These are phyloP conservation scores for Solanum verrucosum DNA, from an alignment of 257 asterid species.

Conservation along the genomic window DNA sequence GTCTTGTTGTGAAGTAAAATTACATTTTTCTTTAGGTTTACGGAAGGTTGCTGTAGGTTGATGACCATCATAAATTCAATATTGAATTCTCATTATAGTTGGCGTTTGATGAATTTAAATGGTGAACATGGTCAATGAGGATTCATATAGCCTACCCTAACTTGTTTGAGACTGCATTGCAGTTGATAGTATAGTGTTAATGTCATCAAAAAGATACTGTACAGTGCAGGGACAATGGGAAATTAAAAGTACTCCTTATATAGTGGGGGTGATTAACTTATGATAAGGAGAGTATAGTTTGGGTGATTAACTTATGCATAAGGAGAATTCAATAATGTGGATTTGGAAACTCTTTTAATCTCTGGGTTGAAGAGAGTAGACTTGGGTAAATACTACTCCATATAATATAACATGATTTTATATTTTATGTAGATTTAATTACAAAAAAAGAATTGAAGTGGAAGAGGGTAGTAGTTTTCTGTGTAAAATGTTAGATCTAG, in stretches of 20 bases:
- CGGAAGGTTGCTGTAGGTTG: not conserved
- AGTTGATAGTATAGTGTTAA: not conserved
- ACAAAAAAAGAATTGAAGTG: not conserved
- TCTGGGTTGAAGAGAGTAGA: not conserved
- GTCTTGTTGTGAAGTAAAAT: not conserved
- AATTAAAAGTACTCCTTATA: not conserved
- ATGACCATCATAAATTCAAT: not conserved
- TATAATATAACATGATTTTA: not conserved
- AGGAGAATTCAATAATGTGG: not conserved
- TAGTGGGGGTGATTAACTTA: not conserved
- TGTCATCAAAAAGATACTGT: not conserved
- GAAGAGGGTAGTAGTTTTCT: not conserved
- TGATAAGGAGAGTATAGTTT: not conserved
- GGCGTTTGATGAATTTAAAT: not conserved
- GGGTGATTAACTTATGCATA: not conserved
- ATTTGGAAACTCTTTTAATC: not conserved
- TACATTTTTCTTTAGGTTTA: not conserved
- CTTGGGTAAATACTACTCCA: not conserved
- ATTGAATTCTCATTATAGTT: not conserved
- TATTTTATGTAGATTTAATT: not conserved
- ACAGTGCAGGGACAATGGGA: not conserved
- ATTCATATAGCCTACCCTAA: not conserved
- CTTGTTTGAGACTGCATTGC: not conserved
- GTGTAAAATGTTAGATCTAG: not conserved
- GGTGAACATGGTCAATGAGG: not conserved